These are phyloP conservation scores for Peltaster fructicola DNA, from an alignment of 2,329 filamentous ascomycete species.

Conservation along the genomic window DNA sequence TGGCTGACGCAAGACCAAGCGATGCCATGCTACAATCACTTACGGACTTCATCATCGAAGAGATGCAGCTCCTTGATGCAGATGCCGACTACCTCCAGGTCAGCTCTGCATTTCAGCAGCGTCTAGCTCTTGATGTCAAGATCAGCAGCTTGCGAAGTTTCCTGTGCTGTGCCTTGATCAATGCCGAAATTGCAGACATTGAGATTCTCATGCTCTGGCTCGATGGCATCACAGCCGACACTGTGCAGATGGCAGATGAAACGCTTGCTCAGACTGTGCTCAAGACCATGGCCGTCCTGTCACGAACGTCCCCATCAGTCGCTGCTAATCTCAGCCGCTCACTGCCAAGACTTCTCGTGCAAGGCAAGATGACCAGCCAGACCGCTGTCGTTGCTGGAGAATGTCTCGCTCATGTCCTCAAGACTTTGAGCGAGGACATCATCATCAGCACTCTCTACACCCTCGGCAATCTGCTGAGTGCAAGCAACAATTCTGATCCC, in stretches of 20 bases:
- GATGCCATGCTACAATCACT: slow-evolving; percentile 38
- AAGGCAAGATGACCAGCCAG: slow-evolving; percentile 51
- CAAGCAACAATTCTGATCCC: slow-evolving; percentile 39
- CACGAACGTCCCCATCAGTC: slow-evolving; percentile 53
- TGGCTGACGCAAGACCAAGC: slow-evolving; percentile 22
- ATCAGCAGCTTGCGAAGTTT: slow-evolving; percentile 66
- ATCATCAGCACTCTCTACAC: slow-evolving; percentile 92
- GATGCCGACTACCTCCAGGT: slow-evolving; percentile 80
- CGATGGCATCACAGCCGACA: slow-evolving; percentile 62
- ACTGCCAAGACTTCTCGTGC: slow-evolving; percentile 74
- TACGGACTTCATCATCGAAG: slow-evolving; percentile 56
- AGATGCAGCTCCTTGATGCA: slow-evolving; percentile 74
- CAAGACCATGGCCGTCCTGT: slow-evolving; percentile 65
- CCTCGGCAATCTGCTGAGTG: slow-evolving; percentile 84
- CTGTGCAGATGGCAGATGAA: slow-evolving; percentile 65
- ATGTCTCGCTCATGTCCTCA: slow-evolving; percentile 66
- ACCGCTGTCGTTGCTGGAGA: slow-evolving; percentile 65
- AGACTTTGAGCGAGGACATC: slow-evolving; percentile 72
- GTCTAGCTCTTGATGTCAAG: slow-evolving; percentile 71
- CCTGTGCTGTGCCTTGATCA: slow-evolving; percentile 66
- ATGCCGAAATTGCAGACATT: slow-evolving; percentile 62
- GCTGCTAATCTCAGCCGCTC: slow-evolving; percentile 62
- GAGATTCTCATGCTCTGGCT: slow-evolving; percentile 73
- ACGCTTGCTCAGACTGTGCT: slow-evolving; percentile 61
- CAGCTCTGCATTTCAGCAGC: slow-evolving; percentile 72